phyloP scores from a whole-genome alignment of 495 filamentous ascomycete genomes.

The Chaetomium tenue region DNA sequence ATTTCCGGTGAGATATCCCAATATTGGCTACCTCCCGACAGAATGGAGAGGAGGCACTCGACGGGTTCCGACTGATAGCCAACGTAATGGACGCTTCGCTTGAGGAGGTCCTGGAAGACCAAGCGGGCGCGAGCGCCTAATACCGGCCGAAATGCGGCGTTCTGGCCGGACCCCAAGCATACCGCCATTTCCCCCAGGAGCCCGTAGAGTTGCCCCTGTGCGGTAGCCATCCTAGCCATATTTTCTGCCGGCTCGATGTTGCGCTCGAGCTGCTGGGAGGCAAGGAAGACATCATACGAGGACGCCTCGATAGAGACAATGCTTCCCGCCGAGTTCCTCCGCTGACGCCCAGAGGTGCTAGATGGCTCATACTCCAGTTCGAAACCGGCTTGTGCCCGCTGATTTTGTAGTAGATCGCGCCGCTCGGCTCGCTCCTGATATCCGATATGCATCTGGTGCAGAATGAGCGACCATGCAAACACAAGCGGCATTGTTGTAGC shows the following conservation, averaged over 20 bases:
- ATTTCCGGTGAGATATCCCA: constrained; percentile 49
- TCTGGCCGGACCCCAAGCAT: constrained; percentile 45
- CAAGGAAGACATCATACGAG: constrained; percentile 49
- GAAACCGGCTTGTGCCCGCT: constrained; percentile 58
- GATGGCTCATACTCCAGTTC: constrained; percentile 44
- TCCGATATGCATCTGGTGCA: constrained; percentile 63
- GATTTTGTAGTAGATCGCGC: constrained; percentile 61
- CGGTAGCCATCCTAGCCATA: constrained; percentile 52
- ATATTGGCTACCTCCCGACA: constrained; percentile 55
- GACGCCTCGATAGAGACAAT: constrained; percentile 51
- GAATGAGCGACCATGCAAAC: constrained; percentile 73
- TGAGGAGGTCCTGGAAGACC: constrained; percentile 64
- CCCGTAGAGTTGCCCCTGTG: constrained; percentile 59
- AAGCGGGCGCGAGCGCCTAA: constrained; percentile 55
- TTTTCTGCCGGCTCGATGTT: constrained; percentile 39
- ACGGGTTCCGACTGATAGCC: constrained; percentile 68
- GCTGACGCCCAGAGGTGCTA: constrained; percentile 33
- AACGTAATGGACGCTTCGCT: constrained; percentile 53
- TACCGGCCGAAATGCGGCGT: constrained; percentile 46
- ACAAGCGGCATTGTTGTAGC: constrained; percentile 61
- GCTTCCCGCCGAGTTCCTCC: constrained; percentile 51
- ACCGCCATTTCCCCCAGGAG: constrained; percentile 58
- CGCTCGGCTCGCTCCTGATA: constrained; percentile 58
- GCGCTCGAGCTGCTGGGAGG: constrained; percentile 40
- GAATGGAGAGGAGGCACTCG: constrained; percentile 57